Base-by-base conservation (phyloP, 1,284 basidiomycete species). In the Marasmius tenuissimus region DNA sequence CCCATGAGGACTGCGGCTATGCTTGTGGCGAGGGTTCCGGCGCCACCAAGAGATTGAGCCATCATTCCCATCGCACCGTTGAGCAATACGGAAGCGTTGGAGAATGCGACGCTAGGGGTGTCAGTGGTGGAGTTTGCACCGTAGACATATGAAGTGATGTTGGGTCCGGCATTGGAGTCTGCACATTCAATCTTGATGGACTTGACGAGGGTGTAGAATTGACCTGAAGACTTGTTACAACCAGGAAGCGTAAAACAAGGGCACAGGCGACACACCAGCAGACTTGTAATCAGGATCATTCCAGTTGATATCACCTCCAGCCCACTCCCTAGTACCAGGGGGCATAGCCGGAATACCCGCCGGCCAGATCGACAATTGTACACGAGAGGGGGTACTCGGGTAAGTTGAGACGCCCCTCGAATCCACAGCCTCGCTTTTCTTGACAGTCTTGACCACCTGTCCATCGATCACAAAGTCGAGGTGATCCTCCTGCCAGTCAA, bases 261-360 rank as follows among this genome's bases (percentile, higher is more conserved):
- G 33, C 22, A 48, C n/a, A n/a, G n/a, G n/a, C 10, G 1, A 47
- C 57, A 39, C 35, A 53, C 53, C 59, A 37, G 65, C 84, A 20
- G 86, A 70, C 49, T 75, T 62, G 74, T 93, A 93, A 74, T 94
- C 92, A 34, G 87, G 81, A 72, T 93, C 84, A 22, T 77, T 68
- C 87, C 88, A 94, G 77, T 93, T 77, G 75, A 93, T 91, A 82
- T 89, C 81, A 40, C 91, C 90, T 62, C 89, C 91, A 18, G 86
- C 81, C 93, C 93, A 95, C 61, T 85, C 69, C 38, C 94, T 74
- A 4, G 90, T 93, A 39, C 93, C 93, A 45, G 75, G 73, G 2
- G 91, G 78, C 42, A 79, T 81, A 8, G 77, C 70, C 48, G 79
- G 61, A 69, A 90, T 87, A 42, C 92, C 92, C 2, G 89, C 88